These are phyloP conservation scores for Ogataea methanolica DNA, from an alignment of 805 yeast species.

Conservation along the genomic window DNA sequence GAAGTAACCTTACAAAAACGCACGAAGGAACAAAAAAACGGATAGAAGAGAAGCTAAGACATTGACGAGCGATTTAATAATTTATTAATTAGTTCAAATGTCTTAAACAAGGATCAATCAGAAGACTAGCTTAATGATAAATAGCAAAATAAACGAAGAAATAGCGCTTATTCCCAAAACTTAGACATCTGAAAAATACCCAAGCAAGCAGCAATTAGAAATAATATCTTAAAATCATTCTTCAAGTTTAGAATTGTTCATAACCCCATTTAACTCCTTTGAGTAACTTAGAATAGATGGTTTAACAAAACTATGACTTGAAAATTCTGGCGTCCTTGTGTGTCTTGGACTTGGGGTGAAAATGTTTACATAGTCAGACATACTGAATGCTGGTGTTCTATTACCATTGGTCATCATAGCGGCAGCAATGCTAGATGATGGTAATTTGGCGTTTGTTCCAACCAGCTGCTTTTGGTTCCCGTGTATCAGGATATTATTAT, in stretches of 20 bases:
- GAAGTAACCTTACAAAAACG: no score
- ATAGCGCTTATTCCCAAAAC: no score
- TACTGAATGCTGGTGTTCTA: slow-evolving; percentile 67
- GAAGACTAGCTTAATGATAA: no score
- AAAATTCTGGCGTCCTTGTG: slow-evolving; percentile 33
- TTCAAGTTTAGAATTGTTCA: not conserved
- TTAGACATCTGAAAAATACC: no score
- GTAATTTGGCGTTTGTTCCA: slow-evolving; percentile 1
- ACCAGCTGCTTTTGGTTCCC: slow-evolving; percentile 8
- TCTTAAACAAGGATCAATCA: no score
- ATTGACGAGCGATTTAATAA: no score
- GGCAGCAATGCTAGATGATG: slow-evolving; percentile 4
- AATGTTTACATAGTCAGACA: slow-evolving; percentile 77
- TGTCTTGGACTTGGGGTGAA: slow-evolving; percentile 67
- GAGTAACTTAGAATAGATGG: slow-evolving; percentile 20
- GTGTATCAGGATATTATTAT: slow-evolving; percentile 5
- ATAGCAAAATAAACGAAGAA: no score
- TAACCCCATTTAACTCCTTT: slow-evolving; percentile 20
- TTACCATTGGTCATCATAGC: slow-evolving; percentile 17
- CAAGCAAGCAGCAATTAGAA: no score
- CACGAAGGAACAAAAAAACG: no score
- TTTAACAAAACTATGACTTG: slow-evolving; percentile 10
- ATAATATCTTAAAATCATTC: not conserved
- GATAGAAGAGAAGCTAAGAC: no score
- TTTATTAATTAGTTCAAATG: no score